Evolutionary conservation across 345 rosid genomes (phyloP).

Genomic region (Eucalyptus leucophloia): DNA sequence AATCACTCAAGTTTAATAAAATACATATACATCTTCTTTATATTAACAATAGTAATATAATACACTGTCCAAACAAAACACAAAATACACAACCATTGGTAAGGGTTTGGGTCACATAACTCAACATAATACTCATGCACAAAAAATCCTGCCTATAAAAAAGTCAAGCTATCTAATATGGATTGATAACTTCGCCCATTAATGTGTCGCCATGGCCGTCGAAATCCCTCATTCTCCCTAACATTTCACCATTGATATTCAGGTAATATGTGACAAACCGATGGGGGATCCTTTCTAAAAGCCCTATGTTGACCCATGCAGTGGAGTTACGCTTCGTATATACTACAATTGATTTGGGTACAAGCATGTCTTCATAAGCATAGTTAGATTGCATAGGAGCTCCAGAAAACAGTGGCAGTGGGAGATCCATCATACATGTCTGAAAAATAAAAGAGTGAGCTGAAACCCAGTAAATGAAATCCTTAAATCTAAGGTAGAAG

Average conservation of each 20-base stretch:
- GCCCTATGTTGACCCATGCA: neutral
- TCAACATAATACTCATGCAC: neutral
- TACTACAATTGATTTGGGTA: neutral
- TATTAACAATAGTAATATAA: no score
- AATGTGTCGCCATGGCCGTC: neutral
- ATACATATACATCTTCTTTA: no score
- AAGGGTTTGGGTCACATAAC: neutral
- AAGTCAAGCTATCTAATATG: neutral
- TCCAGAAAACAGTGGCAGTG: neutral
- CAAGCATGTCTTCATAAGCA: neutral
- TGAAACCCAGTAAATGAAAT: neutral
- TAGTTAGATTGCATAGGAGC: neutral
- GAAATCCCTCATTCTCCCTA: neutral
- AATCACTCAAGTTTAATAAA: no score
- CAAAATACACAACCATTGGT: neutral
- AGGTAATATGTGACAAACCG: neutral
- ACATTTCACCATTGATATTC: neutral
- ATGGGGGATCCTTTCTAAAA: neutral
- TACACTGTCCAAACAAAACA: neutral
- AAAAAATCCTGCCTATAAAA: no score
- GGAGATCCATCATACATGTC: neutral
- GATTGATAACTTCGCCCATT: no score
- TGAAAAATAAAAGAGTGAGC: neutral
- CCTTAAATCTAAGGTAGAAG: neutral
- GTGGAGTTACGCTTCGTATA: neutral